phyloP scores from a whole-genome alignment of 2,329 filamentous ascomycete species.

The Chaetoscypha palmicola region DNA sequence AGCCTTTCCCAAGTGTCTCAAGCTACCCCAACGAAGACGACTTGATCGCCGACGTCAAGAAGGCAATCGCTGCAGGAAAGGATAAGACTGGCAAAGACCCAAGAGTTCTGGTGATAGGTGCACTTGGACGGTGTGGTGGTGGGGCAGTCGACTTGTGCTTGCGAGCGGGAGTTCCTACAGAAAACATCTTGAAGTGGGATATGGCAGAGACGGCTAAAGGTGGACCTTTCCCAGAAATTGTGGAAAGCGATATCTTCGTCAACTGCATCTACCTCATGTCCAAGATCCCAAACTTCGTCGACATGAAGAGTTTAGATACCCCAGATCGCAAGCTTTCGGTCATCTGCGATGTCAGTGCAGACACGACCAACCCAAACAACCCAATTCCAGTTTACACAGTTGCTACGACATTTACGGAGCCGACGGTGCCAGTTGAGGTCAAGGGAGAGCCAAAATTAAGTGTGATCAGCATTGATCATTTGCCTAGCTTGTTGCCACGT shows the following conservation, averaged over 20 bases:
- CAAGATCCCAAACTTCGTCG: slow-evolving; percentile 76
- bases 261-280: slow-evolving; percentile 84
- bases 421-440: slow-evolving; percentile 70
- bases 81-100: slow-evolving; percentile 62
- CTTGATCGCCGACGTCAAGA: slow-evolving; percentile 68
- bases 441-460: slow-evolving; percentile 50
- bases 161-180: slow-evolving; percentile 63
- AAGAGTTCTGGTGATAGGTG: slow-evolving; percentile 77
- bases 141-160: slow-evolving; percentile 77
- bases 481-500: slow-evolving; percentile 74
- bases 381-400: slow-evolving; percentile 74
- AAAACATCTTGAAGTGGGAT: slow-evolving; percentile 65
- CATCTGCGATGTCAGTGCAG: slow-evolving; percentile 72
- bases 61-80: slow-evolving; percentile 57
- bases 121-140: slow-evolving; percentile 72
- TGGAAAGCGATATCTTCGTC: slow-evolving; percentile 68
- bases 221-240: slow-evolving; percentile 74
- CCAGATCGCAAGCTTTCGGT: slow-evolving; percentile 68
- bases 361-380: slow-evolving; percentile 62
- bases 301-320: slow-evolving; percentile 58
- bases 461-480: slow-evolving; percentile 84
- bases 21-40: slow-evolving; percentile 68
- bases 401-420: slow-evolving; percentile 80
- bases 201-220: slow-evolving; percentile 64
- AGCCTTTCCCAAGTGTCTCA: slow-evolving; percentile 58